Evolutionary conservation across 768 basidiomycete species (phyloP).

Genomic region (Collybiopsis luxurians): DNA sequence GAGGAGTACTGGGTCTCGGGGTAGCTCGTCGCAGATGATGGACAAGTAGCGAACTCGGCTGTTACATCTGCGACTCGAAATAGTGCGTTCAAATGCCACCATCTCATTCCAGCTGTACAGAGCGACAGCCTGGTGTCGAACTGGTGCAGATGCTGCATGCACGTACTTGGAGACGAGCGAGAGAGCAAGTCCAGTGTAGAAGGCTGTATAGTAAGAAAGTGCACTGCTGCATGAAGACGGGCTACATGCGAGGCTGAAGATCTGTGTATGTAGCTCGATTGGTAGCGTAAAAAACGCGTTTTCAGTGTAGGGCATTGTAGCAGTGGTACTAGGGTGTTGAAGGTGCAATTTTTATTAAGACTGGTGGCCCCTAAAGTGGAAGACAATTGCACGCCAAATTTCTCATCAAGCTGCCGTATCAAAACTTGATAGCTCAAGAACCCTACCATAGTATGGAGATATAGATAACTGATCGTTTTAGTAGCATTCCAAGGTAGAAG

Average conservation of each 20-base stretch:
- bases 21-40: slow-evolving; percentile 3
- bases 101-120: neutral
- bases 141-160: neutral
- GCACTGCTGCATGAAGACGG: neutral
- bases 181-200: neutral
- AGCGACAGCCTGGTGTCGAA: neutral
- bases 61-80: neutral
- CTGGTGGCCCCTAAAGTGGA: too few species aligned
- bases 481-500: too few species aligned
- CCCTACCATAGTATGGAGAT: too few species aligned
- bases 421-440: too few species aligned
- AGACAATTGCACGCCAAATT: too few species aligned
- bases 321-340: too few species aligned
- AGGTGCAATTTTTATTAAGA: too few species aligned
- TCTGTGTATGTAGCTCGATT: too few species aligned
- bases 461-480: too few species aligned
- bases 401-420: too few species aligned
- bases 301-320: too few species aligned
- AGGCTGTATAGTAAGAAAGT: neutral
- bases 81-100: neutral
- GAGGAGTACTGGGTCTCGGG: neutral
- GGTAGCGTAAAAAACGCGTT: too few species aligned
- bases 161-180: neutral
- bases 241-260: neutral
- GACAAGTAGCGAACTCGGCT: neutral